These are phyloP conservation scores for Cladophialophora bantiana DNA, from an alignment of 2,329 filamentous ascomycete genomes.

Conservation along the genomic window DNA sequence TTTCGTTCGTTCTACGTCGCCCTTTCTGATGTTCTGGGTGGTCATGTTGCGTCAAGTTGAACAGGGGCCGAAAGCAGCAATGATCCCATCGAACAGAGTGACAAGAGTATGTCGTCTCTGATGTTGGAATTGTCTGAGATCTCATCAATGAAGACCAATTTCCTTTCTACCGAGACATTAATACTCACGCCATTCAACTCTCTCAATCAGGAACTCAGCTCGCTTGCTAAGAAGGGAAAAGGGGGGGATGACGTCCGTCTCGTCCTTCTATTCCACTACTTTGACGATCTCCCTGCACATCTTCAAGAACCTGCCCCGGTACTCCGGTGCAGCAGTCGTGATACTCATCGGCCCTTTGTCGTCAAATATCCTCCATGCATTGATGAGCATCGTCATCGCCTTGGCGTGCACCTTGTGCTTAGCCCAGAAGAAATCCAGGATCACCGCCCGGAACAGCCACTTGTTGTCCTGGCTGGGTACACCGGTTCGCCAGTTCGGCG, in stretches of 20 bases:
- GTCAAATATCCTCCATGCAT: constrained; percentile 68
- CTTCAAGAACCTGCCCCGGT: constrained; percentile 63
- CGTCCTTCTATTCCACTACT: constrained; percentile 32
- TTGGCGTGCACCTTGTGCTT: constrained; percentile 73
- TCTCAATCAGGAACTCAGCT: not conserved
- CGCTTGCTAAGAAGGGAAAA: constrained; percentile 8
- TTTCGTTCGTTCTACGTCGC: too few relatives aligned
- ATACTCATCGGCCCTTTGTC: constrained; percentile 76
- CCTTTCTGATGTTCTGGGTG: too few relatives aligned
- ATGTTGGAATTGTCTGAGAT: too few relatives aligned
- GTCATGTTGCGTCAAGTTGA: too few relatives aligned
- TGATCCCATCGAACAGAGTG: too few relatives aligned
- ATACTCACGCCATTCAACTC: too few relatives aligned
- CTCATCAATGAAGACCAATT: too few relatives aligned
- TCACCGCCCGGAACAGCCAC: constrained; percentile 70
- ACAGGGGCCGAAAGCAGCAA: too few relatives aligned
- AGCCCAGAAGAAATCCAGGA: constrained; percentile 81
- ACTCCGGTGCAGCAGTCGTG: constrained; percentile 72
- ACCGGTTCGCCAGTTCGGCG: constrained; percentile 67
- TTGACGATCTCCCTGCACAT: constrained; percentile 60
- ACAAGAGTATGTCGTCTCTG: too few relatives aligned
- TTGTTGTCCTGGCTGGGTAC: constrained; percentile 62
- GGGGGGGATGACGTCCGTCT: not conserved
- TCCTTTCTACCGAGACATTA: too few relatives aligned
- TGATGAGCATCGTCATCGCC: constrained; percentile 70